A percentile compares a stretch with the other conserved stretches of the same genome.
Conservation (phyloP, 208 protist species). For the Acanthamoeba lugdunensis region DNA sequence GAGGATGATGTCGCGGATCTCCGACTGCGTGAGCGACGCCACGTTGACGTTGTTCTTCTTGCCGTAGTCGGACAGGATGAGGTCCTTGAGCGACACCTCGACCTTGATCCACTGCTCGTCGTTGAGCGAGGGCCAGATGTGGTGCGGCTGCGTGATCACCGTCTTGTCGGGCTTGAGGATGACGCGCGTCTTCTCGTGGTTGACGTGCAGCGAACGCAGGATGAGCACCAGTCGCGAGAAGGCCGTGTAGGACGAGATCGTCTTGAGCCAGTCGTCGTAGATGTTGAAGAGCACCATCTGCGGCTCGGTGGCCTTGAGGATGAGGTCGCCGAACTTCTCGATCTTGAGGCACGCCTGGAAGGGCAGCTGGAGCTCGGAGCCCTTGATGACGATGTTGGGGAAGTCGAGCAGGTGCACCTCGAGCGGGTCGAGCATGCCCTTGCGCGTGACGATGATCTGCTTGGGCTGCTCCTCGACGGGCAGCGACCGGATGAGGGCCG, state of each 20-base stretch:
- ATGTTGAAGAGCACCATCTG: constrained; percentile 97
- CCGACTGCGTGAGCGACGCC: constrained; percentile 97
- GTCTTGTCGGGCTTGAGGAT: constrained; percentile 96
- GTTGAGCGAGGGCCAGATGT: constrained; percentile 99
- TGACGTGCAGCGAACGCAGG: constrained; percentile 97
- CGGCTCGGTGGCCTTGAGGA: constrained; percentile 98
- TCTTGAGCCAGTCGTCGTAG: constrained; percentile 99
- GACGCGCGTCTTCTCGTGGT: constrained; percentile 94
- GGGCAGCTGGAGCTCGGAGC: constrained; percentile 98
- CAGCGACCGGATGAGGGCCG: constrained; percentile 97
- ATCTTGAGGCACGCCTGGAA: constrained; percentile 98
- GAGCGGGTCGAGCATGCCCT: constrained; percentile 96
- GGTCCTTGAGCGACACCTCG: constrained; percentile 98
- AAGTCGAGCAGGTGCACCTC: constrained; percentile 95
- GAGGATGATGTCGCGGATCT: constrained; percentile 99
- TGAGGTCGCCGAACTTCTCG: constrained; percentile 98
- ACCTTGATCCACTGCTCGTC: constrained; percentile 98
- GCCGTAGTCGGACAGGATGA: constrained; percentile 99
- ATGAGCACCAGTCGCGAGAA: constrained; percentile 99
- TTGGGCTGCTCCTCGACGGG: constrained; percentile 98
- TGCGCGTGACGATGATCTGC: constrained; percentile 99
- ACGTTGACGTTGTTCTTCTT: constrained; percentile 99
- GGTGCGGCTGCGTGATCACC: constrained; percentile 94
- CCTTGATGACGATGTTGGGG: constrained; percentile 99
- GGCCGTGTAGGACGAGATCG: constrained; percentile 97